Evolutionary conservation across 345 rosid species (phyloP).

Genomic region (Acer negundo): DNA sequence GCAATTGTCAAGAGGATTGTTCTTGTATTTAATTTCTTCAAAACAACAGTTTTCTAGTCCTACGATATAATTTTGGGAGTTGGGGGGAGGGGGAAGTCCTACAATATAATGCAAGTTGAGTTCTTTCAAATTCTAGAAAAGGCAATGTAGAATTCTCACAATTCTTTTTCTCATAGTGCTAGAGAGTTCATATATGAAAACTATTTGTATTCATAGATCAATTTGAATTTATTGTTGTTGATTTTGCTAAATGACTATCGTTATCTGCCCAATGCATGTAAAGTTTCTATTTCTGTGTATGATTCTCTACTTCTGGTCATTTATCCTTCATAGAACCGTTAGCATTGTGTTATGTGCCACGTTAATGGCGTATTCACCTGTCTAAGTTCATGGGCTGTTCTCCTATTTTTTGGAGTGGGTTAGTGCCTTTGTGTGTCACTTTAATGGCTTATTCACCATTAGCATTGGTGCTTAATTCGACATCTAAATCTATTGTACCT

Average conservation of each 20-base stretch:
- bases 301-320: background rate
- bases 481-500: constrained; percentile 26
- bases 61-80: background rate
- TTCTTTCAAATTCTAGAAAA: constrained; percentile 5
- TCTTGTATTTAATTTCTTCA: background rate
- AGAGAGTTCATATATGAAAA: constrained; percentile 1
- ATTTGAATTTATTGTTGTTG: constrained; percentile 11
- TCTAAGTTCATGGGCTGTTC: no score
- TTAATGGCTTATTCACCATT: background rate
- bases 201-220: background rate
- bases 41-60: constrained; percentile 14
- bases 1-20: background rate
- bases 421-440: no score
- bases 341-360: no score
- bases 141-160: background rate
- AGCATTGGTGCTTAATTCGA: background rate
- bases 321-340: background rate
- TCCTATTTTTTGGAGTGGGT: no score
- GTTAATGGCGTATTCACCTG: no score
- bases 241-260: background rate
- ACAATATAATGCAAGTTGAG: constrained; percentile 12
- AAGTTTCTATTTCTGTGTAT: background rate
- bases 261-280: background rate
- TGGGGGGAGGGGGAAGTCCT: no score
- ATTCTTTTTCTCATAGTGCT: background rate